These are phyloP conservation scores for Termitomyces sp. DNA, from an alignment of 768 basidiomycete genomes.

Conservation along the genomic window DNA sequence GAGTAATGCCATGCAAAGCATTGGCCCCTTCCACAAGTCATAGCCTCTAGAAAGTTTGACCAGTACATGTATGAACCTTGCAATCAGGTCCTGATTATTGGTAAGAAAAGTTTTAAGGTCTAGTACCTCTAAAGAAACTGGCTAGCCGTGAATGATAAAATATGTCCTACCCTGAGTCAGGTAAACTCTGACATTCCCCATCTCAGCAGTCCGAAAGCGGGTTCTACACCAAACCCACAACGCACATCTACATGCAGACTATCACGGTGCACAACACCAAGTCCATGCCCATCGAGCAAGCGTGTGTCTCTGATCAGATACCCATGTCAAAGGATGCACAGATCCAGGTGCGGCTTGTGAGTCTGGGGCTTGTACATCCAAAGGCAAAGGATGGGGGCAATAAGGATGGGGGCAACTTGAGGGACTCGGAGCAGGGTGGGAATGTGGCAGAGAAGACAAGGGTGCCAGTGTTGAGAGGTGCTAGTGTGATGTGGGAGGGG, in stretches of 20 bases:
- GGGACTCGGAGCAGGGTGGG: neutral
- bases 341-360: conserved; percentile 2
- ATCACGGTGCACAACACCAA: conserved; percentile 24
- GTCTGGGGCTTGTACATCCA: neutral
- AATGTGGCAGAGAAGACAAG: neutral
- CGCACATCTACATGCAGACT: conserved; percentile 18
- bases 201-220: conserved; percentile 31
- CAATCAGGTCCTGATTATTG: conserved; percentile 52
- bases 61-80: conserved; percentile 73
- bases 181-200: conserved; percentile 62
- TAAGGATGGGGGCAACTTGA: too few relatives aligned
- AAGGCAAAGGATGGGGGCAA: too few relatives aligned
- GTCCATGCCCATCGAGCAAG: conserved; percentile 8
- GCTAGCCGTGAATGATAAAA: neutral
- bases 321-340: too few relatives aligned
- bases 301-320: too few relatives aligned
- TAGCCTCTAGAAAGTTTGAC: conserved; percentile 67
- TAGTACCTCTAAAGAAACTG: conserved; percentile 48
- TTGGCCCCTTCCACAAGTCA: too few relatives aligned
- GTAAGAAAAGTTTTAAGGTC: conserved; percentile 46
- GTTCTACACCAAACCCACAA: conserved; percentile 20
- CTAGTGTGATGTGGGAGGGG: conserved; percentile 24
- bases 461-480: conserved; percentile 13
- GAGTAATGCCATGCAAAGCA: too few relatives aligned
- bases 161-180: conserved; percentile 50